Conservation (phyloP, 345 rosid genomes). For the Rhodamnia rubescens region DNA sequence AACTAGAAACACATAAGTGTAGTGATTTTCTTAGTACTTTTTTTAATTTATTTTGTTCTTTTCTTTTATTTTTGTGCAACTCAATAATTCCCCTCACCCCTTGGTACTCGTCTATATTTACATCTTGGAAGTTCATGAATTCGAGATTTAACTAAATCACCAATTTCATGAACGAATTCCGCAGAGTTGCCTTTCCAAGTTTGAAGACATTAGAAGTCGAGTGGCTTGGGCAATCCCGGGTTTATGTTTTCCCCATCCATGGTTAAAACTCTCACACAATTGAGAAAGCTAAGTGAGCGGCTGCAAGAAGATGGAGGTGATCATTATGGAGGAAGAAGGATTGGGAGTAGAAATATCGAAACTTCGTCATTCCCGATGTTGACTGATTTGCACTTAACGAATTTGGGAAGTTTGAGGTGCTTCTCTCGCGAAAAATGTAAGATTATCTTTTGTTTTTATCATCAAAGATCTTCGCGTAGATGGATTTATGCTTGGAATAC, state of each 20-base stretch:
- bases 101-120: fast-evolving
- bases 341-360: neutral
- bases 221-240: fast-evolving
- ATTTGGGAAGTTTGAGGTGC: neutral
- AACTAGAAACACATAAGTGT: too few relatives aligned
- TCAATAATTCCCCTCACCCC: too few relatives aligned
- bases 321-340: neutral
- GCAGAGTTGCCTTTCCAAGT: too few relatives aligned
- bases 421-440: neutral
- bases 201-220: too few relatives aligned
- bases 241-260: neutral
- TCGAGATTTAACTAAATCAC: neutral
- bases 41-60: too few relatives aligned
- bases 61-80: too few relatives aligned
- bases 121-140: neutral
- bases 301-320: neutral
- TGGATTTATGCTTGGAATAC: too few relatives aligned
- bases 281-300: fast-evolving
- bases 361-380: neutral
- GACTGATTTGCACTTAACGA: fast-evolving
- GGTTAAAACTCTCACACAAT: neutral
- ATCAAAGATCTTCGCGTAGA: too few relatives aligned
- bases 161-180: fast-evolving
- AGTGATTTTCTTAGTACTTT: too few relatives aligned
- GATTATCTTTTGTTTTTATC: neutral